Conservation (phyloP, 768 basidiomycete species). For the Amanita thiersii region DNA sequence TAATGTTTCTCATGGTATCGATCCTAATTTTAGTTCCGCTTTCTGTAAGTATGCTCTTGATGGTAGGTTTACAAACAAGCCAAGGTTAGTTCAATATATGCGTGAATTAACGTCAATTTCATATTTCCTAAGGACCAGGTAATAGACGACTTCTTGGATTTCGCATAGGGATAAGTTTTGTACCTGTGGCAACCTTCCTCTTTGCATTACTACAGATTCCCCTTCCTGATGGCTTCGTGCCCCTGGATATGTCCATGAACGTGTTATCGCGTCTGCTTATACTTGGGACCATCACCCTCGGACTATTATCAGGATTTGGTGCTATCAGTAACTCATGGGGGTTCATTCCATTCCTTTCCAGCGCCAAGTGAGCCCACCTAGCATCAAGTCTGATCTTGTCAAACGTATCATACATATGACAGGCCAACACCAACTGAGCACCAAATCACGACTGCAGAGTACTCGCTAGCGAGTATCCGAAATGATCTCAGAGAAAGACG, state of each 20-base stretch:
- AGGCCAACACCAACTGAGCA: slow-evolving; percentile 37
- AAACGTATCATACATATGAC: neutral
- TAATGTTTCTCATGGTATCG: slow-evolving; percentile 48
- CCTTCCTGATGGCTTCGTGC: slow-evolving; percentile 42
- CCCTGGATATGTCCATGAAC: slow-evolving; percentile 34
- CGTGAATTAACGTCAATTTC: neutral
- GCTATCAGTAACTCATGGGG: slow-evolving; percentile 62
- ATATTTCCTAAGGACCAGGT: slow-evolving; percentile 1
- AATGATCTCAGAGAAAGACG: slow-evolving; percentile 40
- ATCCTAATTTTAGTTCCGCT: slow-evolving; percentile 65
- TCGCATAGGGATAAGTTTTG: slow-evolving; percentile 31
- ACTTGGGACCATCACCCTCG: slow-evolving; percentile 73
- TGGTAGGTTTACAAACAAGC: slow-evolving; percentile 22
- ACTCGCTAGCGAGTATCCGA: slow-evolving; percentile 50
- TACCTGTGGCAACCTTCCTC: slow-evolving; percentile 49
- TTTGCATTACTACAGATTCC: slow-evolving; percentile 60
- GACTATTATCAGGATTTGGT: slow-evolving; percentile 73
- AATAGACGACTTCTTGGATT: slow-evolving; percentile 21
- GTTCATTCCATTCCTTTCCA: slow-evolving; percentile 37
- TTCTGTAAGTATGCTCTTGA: slow-evolving; percentile 51
- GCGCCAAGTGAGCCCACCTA: slow-evolving; percentile 14
- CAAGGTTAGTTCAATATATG: slow-evolving; percentile 1
- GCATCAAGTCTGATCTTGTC: neutral
- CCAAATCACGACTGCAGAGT: slow-evolving; percentile 48
- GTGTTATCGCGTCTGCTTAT: slow-evolving; percentile 61